Base-by-base conservation (phyloP, 495 filamentous ascomycete genomes). In the Sordaria brevicollis region DNA sequence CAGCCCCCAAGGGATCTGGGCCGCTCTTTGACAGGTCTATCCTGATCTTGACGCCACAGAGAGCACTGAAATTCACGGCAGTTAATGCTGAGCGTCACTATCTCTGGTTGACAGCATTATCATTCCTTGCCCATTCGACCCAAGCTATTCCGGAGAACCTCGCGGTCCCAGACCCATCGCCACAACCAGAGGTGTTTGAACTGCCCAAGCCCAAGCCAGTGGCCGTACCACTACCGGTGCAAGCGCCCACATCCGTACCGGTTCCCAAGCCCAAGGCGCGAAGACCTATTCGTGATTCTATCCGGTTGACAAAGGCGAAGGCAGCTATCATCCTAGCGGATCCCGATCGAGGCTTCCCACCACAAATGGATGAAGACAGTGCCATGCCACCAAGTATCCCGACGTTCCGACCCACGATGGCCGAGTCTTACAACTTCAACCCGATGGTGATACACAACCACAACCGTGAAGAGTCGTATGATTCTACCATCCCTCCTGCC, bases 51-150 rank as follows among this genome's bases (percentile, higher is more conserved):
- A 98, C 95, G 13, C 95, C 96, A 7, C 90, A 94, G 73, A 87
- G 95, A 70, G 95, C 95, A 35, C 87, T 99, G 66, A 99, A 99
- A 78, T 97, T 99, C 80, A 99, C 96, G 0, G 93, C 94, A 15
- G 81, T 86, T 17, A 89, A 87, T 15, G 82, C 87, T 35, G 95
- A 97, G 70, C 89, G 96, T 19, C 95, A 99, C 80, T 97, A 96
- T 73, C 84, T 97, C 69, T 99, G 95, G 95, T 82, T 99, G 17
- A 96, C 91, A 37, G 92, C 95, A 2, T 84, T 99, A 15, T 97
- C 94, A 1, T 99, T 97, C 85, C 83, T 99, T 41, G 93, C 93
- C 35, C 93, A 97, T 76, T 94, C 93, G 4, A 84, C 88, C 31
- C 90, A 89, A 75, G 86, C 89, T 66, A 89, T 90, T 37, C 87